Evolutionary conservation across 2,329 filamentous ascomycete genomes (phyloP).

Genomic region (Sarocladiaceae sp.): DNA sequence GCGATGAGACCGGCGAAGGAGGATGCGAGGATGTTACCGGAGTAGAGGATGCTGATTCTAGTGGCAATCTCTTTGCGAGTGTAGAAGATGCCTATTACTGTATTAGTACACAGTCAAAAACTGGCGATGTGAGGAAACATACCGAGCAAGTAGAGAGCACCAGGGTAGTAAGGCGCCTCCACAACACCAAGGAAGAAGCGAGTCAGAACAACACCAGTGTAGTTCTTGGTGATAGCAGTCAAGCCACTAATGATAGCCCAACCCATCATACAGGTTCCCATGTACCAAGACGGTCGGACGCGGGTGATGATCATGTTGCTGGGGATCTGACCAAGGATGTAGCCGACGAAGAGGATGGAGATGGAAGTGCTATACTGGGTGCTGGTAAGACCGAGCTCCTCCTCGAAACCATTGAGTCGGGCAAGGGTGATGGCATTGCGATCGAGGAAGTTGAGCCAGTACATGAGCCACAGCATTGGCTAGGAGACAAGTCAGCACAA

Average conservation of each 20-base stretch:
- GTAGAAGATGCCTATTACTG: conserved; percentile 53
- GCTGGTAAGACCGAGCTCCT: conserved; percentile 17
- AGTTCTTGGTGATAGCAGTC: conserved; percentile 37
- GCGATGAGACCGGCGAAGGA: conserved; percentile 42
- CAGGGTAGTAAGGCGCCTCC: conserved; percentile 49
- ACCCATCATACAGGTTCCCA: conserved; percentile 30
- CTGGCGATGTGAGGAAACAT: no score
- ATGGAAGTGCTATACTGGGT: conserved; percentile 20
- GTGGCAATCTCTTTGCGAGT: conserved; percentile 43
- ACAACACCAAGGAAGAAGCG: conserved; percentile 33
- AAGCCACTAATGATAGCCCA: conserved; percentile 38
- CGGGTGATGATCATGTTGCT: conserved; percentile 22
- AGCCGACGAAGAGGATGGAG: conserved; percentile 21
- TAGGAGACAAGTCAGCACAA: no score
- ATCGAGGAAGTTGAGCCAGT: conserved; percentile 14
- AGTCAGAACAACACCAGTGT: conserved; percentile 38
- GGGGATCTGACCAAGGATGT: conserved; percentile 22
- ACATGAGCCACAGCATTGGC: conserved; percentile 11
- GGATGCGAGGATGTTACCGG: conserved; percentile 31
- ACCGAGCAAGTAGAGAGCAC: conserved; percentile 37
- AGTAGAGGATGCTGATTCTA: conserved; percentile 40
- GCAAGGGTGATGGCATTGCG: conserved; percentile 14
- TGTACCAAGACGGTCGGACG: conserved; percentile 15
- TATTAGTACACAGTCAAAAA: no score
- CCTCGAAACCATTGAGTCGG: conserved; percentile 18